Percentiles rank a stretch among this genome's conserved stretches.
phyloP scores from a whole-genome alignment of 2,329 filamentous ascomycete species.

The Arthrinium phaeospermum region DNA sequence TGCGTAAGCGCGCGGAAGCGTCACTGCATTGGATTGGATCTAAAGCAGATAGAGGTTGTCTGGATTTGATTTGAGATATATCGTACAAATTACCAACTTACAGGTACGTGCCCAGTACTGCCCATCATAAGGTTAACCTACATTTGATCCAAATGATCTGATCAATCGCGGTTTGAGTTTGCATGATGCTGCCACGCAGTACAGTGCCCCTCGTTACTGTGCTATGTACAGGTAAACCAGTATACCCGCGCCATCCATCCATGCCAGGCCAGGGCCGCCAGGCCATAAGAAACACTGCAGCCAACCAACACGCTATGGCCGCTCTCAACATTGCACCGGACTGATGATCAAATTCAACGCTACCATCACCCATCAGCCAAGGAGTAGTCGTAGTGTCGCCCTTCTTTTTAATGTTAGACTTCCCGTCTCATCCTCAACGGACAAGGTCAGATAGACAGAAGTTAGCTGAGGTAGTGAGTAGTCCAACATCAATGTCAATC shows the following conservation, averaged over 20 bases:
- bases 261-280: not conserved
- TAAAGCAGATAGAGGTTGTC: not conserved
- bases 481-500: not conserved
- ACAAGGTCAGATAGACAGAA: not conserved
- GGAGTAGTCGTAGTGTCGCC: not conserved
- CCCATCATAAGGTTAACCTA: conserved; percentile 7
- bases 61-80: too few relatives aligned
- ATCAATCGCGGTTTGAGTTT: not conserved
- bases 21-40: not conserved
- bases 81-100: not conserved
- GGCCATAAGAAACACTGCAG: not conserved
- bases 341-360: not conserved
- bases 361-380: not conserved
- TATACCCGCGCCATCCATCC: not conserved
- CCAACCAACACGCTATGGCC: not conserved
- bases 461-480: not conserved
- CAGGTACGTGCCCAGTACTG: not conserved
- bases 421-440: conserved; percentile 4
- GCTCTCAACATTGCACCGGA: conserved; percentile 5
- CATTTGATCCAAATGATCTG: not conserved
- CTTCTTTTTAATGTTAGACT: conserved; percentile 5
- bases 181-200: too few relatives aligned
- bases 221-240: not conserved
- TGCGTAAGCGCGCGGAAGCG: conserved; percentile 11
- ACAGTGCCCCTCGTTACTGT: not conserved